Conservation (phyloP, 2,329 filamentous ascomycete genomes). For the Grosmannia penicillata region DNA sequence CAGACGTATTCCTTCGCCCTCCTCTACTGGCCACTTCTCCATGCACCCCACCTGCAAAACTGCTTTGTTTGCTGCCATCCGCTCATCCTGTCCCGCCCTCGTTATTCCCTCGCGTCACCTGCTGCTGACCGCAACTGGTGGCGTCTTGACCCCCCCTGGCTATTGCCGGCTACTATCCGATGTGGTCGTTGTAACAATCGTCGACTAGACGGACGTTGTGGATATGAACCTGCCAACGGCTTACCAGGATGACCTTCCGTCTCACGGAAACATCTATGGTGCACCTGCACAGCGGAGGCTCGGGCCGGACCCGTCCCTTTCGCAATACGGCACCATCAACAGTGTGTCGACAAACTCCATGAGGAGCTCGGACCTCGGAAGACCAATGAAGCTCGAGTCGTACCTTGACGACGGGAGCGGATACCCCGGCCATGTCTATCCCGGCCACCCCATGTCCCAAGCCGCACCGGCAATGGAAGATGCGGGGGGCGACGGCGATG, state of each 20-base stretch:
- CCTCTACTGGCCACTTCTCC: no score
- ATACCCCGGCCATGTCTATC: neutral
- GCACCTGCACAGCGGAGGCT: neutral
- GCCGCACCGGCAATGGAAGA: constrained; percentile 3
- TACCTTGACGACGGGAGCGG: no score
- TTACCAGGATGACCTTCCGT: constrained; percentile 6
- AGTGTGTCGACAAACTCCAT: no score
- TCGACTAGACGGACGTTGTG: constrained; percentile 3
- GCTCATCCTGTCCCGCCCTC: neutral
- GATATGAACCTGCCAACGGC: constrained; percentile 8
- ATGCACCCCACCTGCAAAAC: no score
- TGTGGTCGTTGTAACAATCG: constrained; percentile 2
- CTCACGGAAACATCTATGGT: constrained; percentile 4
- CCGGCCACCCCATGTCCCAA: constrained; percentile 1
- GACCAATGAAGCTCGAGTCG: no score
- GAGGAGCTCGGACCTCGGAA: no score
- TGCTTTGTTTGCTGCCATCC: no score
- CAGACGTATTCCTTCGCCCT: no score
- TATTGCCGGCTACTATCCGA: constrained; percentile 1
- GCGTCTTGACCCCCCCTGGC: no score
- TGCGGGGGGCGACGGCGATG: constrained; percentile 6
- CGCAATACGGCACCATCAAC: neutral
- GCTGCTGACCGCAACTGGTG: no score
- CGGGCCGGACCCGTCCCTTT: neutral
- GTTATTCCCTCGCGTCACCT: no score